Percentiles rank a stretch among this genome's conserved stretches.
Evolutionary conservation across 1,139 yeast genomes (phyloP).

Genomic region (Pichia sp.): DNA sequence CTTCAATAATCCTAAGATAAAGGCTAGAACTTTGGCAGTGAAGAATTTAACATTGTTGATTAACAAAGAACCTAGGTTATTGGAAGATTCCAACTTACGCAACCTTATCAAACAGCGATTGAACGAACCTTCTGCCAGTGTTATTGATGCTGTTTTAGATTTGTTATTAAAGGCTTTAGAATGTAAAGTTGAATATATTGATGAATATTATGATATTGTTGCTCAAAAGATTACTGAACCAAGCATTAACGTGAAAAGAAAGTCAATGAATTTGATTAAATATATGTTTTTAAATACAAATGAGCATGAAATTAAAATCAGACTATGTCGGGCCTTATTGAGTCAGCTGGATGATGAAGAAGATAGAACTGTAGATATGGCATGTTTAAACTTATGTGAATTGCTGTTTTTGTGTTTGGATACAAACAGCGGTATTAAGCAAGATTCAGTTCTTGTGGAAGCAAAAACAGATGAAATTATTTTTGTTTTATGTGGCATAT

Average conservation of each 20-base stretch:
- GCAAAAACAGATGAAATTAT: conserved; percentile 19
- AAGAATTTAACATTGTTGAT: conserved; percentile 49
- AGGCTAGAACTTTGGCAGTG: conserved; percentile 59
- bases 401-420: conserved; percentile 37
- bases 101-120: conserved; percentile 47
- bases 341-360: conserved; percentile 66
- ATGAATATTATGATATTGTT: conserved; percentile 45
- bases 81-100: conserved; percentile 46
- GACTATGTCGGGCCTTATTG: conserved; percentile 46
- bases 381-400: conserved; percentile 37
- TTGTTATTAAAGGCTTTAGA: conserved; percentile 49
- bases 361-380: conserved; percentile 43
- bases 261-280: conserved; percentile 49
- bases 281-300: conserved; percentile 39
- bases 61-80: conserved; percentile 44
- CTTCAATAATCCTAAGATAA: conserved; percentile 49
- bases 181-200: conserved; percentile 39
- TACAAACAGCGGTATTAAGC: neutral
- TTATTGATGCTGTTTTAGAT: conserved; percentile 71
- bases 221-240: conserved; percentile 49
- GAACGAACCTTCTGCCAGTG: conserved; percentile 59
- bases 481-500: conserved; percentile 36
- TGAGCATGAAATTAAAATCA: conserved; percentile 33
- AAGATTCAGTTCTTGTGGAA: neutral
- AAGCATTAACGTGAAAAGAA: conserved; percentile 59